Conservation (phyloP, 2,329 filamentous ascomycete genomes). For the Tricladium varicosporioides region DNA sequence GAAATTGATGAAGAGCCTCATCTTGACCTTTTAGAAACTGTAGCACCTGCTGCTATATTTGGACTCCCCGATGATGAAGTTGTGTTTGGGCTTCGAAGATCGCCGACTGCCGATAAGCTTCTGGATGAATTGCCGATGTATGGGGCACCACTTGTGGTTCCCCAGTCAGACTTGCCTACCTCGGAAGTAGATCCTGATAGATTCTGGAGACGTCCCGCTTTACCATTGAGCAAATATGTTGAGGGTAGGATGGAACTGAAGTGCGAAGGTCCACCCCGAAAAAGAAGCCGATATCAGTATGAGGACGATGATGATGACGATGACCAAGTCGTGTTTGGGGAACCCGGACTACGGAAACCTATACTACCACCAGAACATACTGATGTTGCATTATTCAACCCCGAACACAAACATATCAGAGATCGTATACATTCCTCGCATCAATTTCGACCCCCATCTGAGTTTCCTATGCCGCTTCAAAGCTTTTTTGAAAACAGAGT, state of each 20-base stretch:
- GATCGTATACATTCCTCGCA: slow-evolving; percentile 89
- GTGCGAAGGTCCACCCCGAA: slow-evolving; percentile 63
- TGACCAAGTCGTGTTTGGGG: slow-evolving; percentile 42
- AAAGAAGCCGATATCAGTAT: slow-evolving; percentile 81
- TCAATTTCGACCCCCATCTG: slow-evolving; percentile 88
- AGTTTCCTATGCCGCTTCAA: slow-evolving; percentile 85
- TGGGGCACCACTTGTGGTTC: slow-evolving; percentile 59
- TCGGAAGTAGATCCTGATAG: slow-evolving; percentile 66
- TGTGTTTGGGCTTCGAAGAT: slow-evolving; percentile 73
- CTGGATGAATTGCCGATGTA: slow-evolving; percentile 81
- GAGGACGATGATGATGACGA: slow-evolving; percentile 68
- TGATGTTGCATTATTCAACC: slow-evolving; percentile 83
- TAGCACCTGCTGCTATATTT: slow-evolving; percentile 77
- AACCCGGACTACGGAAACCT: slow-evolving; percentile 27
- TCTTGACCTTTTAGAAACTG: slow-evolving; percentile 38
- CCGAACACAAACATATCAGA: slow-evolving; percentile 84
- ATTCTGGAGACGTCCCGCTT: slow-evolving; percentile 71
- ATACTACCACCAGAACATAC: slow-evolving; percentile 66
- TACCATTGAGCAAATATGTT: slow-evolving; percentile 84
- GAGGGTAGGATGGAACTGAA: slow-evolving; percentile 75
- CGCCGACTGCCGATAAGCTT: slow-evolving; percentile 71
- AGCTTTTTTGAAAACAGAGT: slow-evolving; percentile 85
- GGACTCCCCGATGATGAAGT: slow-evolving; percentile 79
- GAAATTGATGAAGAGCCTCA: slow-evolving; percentile 39
- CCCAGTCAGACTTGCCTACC: slow-evolving; percentile 54